Base-by-base conservation (phyloP, 495 filamentous ascomycete species). In the Pyrenopolyporus hunteri region DNA sequence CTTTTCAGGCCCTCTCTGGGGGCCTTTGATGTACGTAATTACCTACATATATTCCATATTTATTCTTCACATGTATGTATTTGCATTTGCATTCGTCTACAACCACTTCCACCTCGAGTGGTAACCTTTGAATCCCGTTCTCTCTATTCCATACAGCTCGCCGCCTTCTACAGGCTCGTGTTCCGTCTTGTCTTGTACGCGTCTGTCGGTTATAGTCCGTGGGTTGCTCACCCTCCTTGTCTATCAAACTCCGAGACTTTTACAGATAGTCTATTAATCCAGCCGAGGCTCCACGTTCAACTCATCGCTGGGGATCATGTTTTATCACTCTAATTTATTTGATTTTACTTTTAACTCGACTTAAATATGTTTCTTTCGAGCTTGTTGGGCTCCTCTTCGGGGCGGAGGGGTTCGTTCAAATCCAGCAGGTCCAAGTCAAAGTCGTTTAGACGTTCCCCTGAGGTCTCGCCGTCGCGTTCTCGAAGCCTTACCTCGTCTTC, bases 291-390 rank as follows among this genome's bases (percentile, higher is more conserved):
- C 35, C 4, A 50, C 49, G 6, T 40, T 28, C 32, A n/a, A 40
- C 7, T 35, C n/a, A 55, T 29, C 8, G 19, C 37, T 23, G 32
- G 39, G 49, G 16, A 64, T 42, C 26, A 58, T 64, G 55, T 29
- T 49, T 45, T 54, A 25, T 14, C n/a, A 4, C 16, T 55, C 16
- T 36, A 66, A 19, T 37, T 29, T 13, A 40, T 37, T 42, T 59
- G 26, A 14, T 7, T 39, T 14, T 1, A 36, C 44, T 7, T 32
- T 20, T 13, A 46, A 11, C 40, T 45, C 49, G 31, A 56, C 48
- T 4, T 50, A 56, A 57, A 37, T 33, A 66, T 66, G 63, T 66
- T 66, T 40, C 63, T 66, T 42, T 60, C 63, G 17, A 33, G 51
- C 10, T 60, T 66, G 28, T 22, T 66, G 5, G 32, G 57, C 19